Base-by-base conservation (phyloP, 2,329 filamentous ascomycete species). In the Juglanconis juglandina region DNA sequence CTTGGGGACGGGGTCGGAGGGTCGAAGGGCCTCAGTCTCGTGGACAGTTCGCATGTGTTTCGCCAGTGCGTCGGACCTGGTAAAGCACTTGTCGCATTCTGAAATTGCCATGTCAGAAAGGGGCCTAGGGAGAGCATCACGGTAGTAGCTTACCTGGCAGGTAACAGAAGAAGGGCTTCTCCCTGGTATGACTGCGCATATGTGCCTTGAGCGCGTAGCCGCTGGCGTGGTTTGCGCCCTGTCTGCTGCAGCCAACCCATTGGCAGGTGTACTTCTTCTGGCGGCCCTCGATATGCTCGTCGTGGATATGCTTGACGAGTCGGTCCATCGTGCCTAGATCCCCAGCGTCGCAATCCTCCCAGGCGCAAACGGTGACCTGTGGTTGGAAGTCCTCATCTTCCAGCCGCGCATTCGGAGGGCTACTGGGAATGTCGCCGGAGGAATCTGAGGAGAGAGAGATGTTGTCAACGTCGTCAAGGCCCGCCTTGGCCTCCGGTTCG, bases 31-130 rank as follows among this genome's bases (percentile, higher is more conserved):
- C 76, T 99, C 95, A 3, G 94, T 97, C 73, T 99, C 95, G 78
- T 99, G 95, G 42, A 99, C 93, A 14, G 95, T 98, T 68, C 95
- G 90, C 92, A 98, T 98, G 73, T 99, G 95, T 75, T 99, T 99
- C 1, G 94, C 92, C 0, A 99, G 82, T 11, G 95, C 95, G 70
- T 99, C 95, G 32, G 94, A 97, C 66, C 95, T 85, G 2, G 95
- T 99, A 69, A 99, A 99, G 37, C 93, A 93, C 63, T 94, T 89
- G 73, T 99, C 95, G 77, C 95, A 99, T 83, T 99, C 95, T 96
- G 68, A 48, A 46, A n/a, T n/a, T n/a, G 5, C 11, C 33, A 11
- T 8, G 42, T 32, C 49, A 53, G 2, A 24, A 24, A 24, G 24
- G 24, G 24, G 24, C 24, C 24, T 24, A 24, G 24, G 24, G 2